Conservation (phyloP, 1,139 yeast genomes). For the Candida sanyaensis region DNA sequence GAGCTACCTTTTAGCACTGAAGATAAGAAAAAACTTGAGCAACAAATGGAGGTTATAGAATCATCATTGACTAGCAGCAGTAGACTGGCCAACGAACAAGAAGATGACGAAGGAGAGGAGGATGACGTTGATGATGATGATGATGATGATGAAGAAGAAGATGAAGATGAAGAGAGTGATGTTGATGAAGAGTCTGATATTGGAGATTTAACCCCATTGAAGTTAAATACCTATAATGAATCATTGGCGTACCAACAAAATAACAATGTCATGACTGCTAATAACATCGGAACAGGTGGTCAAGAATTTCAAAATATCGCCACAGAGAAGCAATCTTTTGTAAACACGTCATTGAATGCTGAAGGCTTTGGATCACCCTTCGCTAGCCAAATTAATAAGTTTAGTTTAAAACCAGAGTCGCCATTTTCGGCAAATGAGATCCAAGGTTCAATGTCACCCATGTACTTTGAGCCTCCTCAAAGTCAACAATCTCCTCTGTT, state of each 20-base stretch:
- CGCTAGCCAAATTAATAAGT: constrained; percentile 16
- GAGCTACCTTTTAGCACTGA: constrained; percentile 22
- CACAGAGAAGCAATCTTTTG: constrained; percentile 1
- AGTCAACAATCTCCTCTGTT: constrained; percentile 13
- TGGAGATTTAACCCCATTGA: constrained; percentile 29
- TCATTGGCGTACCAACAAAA: constrained; percentile 7
- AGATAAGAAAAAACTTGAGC: constrained; percentile 18
- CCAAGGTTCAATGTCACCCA: constrained; percentile 21
- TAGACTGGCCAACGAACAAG: background rate
- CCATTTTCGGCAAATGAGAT: constrained; percentile 29
- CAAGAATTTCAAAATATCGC: background rate
- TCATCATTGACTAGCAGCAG: constrained; percentile 9
- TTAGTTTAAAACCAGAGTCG: constrained; percentile 26
- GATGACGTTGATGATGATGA: constrained; percentile 22
- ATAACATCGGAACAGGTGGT: background rate
- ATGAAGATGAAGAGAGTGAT: constrained; percentile 28
- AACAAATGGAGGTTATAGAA: constrained; percentile 9
- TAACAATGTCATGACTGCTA: background rate
- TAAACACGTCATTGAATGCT: constrained; percentile 13
- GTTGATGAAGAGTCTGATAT: constrained; percentile 17
- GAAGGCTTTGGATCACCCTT: constrained; percentile 31
- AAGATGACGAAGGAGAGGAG: constrained; percentile 36
- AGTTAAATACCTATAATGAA: constrained; percentile 28
- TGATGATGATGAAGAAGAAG: constrained; percentile 29
- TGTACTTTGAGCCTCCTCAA: constrained; percentile 18